Evolutionary conservation across 768 basidiomycete genomes (phyloP), one percentile per base, ranked within the genome.

Genomic region (Termitomyces titanicus): DNA sequence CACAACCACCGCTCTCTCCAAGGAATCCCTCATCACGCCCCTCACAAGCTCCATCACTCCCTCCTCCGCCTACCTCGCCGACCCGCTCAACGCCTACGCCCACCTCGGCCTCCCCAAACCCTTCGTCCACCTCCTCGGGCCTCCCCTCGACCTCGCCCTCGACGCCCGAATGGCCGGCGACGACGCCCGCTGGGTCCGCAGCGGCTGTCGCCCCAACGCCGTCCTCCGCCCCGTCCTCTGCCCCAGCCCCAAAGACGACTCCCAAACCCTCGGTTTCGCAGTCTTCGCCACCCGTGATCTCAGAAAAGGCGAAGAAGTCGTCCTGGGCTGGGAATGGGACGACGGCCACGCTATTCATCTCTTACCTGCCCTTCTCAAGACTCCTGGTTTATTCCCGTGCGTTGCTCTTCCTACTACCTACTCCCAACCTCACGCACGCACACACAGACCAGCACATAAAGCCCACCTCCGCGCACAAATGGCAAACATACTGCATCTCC

Each of bases 271-370:
- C 1, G 73, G 78, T 0, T 95, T 97, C 65, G 93, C 85, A 0
- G 74, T 97, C 0, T 95, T 94, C 59, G 90, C 94, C 1, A 70
- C 86, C 17, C 71, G 83, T 11, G 88, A 91, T 57, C 77, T 98
- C 60, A 80, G 79, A 52, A 82, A 82, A 33, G 79, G 88, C 46
- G 93, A 94, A 60, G 95, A 98, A 71, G 81, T 98, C 18, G 84
- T 94, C 0, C 71, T 98, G 0, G 89, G 89, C 0, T 98, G 95
- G 94, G 94, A 97, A 67, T 98, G 95, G 95, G 94, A 98, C 62
- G 95, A 98, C 63, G 85, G 84, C 2, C 89, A 92, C 65, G 85
- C 87, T 0, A 82, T 95, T 0, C 94, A 96, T 69, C 73, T 77
- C 57, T 73, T 93, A 0, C 89, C 84, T n/a, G 83, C 84, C 8